Base-by-base conservation (phyloP, 1,284 basidiomycete genomes). In the Tylopilus microsporus region DNA sequence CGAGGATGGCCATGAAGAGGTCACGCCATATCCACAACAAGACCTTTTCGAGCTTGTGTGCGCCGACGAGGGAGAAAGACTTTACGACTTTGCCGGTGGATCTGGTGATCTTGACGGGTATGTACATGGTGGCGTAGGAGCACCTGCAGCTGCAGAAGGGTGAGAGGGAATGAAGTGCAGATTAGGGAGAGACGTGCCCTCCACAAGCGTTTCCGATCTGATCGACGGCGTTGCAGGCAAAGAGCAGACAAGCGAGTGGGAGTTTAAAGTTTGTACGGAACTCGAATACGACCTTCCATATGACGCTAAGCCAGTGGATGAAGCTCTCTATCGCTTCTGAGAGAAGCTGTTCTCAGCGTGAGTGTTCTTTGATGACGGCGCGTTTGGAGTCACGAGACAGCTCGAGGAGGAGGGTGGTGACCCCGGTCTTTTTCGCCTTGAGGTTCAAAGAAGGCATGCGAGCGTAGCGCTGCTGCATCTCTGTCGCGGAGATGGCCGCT, bases 21-120 rank as follows among this genome's bases (percentile, higher is more conserved):
- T 87, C 85, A 7, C 86, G 78, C 85, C 85, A 87, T 50, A 87
- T 79, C 83, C 85, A 87, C 21, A 84, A 67, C 3, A 83, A 61
- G 37, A 80, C 75, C n/a, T 68, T 69, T 45, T 81, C 75, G 39
- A 86, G 71, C 47, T 76, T 76, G 30, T 77, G 74, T 1, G 77
- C 76, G 13, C 84, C 83, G 7, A 70, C 70, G n/a, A 85, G 65
- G 18, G 70, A 66, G 62, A 85, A 85, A 0, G 74, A 71, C 61
- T 81, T 84, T 62, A 85, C 66, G 18, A 73, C 49, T 47, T 77
- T 77, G 16, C 79, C 79, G 5, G 72, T 68, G 37, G 69, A 72
- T 48, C 70, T 68, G 52, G 70, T 78, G 60, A 87, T 77, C 4
- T 67, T 65, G 55, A 84, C 63, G 15, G 77, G 72, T 25, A 85